A percentile compares a stretch with the other conserved stretches of the same genome.
Evolutionary conservation across 2,329 filamentous ascomycete species (phyloP).

Genomic region (Fusarium domesticum): DNA sequence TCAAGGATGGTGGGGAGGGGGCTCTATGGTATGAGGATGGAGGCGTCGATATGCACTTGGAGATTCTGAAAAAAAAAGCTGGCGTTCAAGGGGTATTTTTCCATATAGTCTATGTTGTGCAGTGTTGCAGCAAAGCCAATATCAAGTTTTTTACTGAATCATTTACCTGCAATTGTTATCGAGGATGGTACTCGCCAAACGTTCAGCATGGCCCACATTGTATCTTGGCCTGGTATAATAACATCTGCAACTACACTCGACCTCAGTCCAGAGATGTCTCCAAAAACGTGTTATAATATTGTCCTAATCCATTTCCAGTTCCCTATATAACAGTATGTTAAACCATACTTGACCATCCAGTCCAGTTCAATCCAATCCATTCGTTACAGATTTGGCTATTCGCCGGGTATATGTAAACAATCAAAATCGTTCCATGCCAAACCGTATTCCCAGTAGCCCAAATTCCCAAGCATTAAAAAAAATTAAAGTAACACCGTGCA

Average conservation of each 20-base stretch:
- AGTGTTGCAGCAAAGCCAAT: slow-evolving; percentile 27
- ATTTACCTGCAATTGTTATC: too few species aligned
- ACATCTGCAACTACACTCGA: too few species aligned
- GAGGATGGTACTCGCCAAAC: too few species aligned
- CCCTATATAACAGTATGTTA: background rate
- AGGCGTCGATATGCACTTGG: slow-evolving; percentile 31
- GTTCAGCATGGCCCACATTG: too few species aligned
- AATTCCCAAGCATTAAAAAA: slow-evolving; percentile 6
- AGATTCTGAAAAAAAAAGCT: slow-evolving; percentile 29
- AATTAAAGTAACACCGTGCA: slow-evolving; percentile 1
- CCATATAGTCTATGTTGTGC: slow-evolving; percentile 26
- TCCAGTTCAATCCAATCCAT: slow-evolving; percentile 15
- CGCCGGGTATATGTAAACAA: slow-evolving; percentile 32
- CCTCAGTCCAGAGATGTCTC: background rate
- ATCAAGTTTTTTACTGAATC: slow-evolving; percentile 14
- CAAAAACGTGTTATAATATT: background rate
- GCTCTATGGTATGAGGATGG: slow-evolving; percentile 14
- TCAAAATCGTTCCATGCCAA: slow-evolving; percentile 16
- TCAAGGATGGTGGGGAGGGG: slow-evolving; percentile 2
- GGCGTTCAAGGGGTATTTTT: slow-evolving; percentile 27
- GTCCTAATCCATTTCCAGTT: background rate
- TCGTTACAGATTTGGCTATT: slow-evolving; percentile 29
- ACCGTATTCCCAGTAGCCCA: slow-evolving; percentile 8
- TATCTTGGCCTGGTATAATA: too few species aligned
- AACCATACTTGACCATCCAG: background rate